A percentile compares a stretch with the other conserved stretches of the same genome.
phyloP scores from a whole-genome alignment of 2,329 filamentous ascomycete genomes.

The Diaporthe nobilis region DNA sequence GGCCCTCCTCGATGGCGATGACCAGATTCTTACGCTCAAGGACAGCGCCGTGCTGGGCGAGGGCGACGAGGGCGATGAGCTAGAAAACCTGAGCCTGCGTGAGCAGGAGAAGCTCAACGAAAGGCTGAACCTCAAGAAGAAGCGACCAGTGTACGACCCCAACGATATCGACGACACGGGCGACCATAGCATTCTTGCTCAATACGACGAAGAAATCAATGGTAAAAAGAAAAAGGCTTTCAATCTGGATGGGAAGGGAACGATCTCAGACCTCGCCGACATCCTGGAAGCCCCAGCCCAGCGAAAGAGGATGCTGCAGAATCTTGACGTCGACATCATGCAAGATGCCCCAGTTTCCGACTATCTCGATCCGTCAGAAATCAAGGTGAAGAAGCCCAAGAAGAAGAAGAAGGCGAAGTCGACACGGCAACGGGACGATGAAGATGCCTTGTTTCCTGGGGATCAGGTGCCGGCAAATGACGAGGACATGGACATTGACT shows the following conservation, averaged over 20 bases:
- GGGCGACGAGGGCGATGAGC: conserved; percentile 90
- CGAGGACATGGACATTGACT: conserved; percentile 82
- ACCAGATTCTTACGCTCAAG: conserved; percentile 95
- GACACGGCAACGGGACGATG: conserved; percentile 79
- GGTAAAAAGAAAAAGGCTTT: conserved; percentile 92
- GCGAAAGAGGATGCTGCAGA: conserved; percentile 76
- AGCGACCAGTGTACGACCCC: conserved; percentile 89
- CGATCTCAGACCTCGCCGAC: conserved; percentile 74
- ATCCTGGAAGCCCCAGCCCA: conserved; percentile 61
- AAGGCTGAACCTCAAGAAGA: conserved; percentile 88
- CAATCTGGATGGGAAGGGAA: conserved; percentile 85
- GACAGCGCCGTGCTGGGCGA: conserved; percentile 88
- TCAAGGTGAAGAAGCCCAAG: conserved; percentile 96
- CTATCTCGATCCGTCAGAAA: conserved; percentile 86
- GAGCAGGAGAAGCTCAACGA: conserved; percentile 82
- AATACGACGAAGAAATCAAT: conserved; percentile 96
- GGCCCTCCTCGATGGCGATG: conserved; percentile 84
- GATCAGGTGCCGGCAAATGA: conserved; percentile 57
- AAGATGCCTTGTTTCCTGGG: conserved; percentile 67
- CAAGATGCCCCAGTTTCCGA: conserved; percentile 80
- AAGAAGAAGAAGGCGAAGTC: conserved; percentile 90
- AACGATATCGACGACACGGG: conserved; percentile 78
- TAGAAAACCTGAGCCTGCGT: conserved; percentile 81
- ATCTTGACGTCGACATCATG: conserved; percentile 81
- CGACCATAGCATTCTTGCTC: conserved; percentile 79